phyloP scores from a whole-genome alignment of 129 eudicot genomes.

The Tagetes erecta region DNA sequence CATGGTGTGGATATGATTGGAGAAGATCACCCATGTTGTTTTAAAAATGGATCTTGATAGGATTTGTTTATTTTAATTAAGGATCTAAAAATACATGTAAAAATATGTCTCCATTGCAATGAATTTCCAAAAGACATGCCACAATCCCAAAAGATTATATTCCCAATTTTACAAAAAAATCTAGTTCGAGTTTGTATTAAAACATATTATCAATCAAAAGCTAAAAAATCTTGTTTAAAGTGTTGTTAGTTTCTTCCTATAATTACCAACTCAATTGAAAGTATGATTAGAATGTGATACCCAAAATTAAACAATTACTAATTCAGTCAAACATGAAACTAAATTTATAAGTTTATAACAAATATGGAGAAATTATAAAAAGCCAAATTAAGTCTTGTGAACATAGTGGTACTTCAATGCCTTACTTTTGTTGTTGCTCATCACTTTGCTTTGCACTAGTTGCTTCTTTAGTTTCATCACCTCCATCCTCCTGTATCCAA shows the following conservation, averaged over 20 bases:
- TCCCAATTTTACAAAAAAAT: too few species aligned
- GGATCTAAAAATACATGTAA: too few species aligned
- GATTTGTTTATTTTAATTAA: too few species aligned
- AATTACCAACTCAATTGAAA: not conserved
- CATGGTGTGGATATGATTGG: too few species aligned
- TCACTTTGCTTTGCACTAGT: constrained; percentile 8
- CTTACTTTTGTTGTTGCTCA: not conserved
- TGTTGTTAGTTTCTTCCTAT: not conserved
- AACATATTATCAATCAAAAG: too few species aligned
- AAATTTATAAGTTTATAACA: not conserved
- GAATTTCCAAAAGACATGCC: too few species aligned
- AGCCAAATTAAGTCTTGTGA: not conserved
- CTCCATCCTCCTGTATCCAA: not conserved
- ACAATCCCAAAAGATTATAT: too few species aligned
- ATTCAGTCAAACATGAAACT: constrained; percentile 13
- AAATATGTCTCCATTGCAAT: too few species aligned
- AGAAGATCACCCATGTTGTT: too few species aligned
- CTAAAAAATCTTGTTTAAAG: too few species aligned
- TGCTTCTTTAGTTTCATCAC: constrained; percentile 1
- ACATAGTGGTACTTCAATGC: not conserved
- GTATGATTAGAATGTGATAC: not conserved
- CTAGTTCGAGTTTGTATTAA: too few species aligned
- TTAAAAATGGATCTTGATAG: too few species aligned
- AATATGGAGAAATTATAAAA: not conserved
- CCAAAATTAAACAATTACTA: not conserved